phyloP scores from a whole-genome alignment of 2,329 filamentous ascomycete species.

The Sporothrix brunneoviolacea region DNA sequence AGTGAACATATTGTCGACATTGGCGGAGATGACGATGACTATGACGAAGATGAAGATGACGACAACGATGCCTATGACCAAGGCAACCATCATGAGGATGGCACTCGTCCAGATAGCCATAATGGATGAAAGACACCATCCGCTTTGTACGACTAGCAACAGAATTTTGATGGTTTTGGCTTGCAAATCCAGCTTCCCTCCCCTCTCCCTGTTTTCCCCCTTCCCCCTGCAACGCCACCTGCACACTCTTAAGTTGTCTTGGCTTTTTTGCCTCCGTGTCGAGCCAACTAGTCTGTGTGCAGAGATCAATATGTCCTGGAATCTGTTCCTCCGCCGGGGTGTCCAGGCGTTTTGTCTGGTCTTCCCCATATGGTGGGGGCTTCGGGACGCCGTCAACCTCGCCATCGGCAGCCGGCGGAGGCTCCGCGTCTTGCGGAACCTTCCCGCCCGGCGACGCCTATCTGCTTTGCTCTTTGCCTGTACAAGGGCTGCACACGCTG shows the following conservation, averaged over 20 bases:
- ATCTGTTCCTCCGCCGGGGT: slow-evolving; percentile 29
- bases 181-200: background rate
- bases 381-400: slow-evolving; percentile 28
- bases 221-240: slow-evolving; percentile 28
- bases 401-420: slow-evolving; percentile 1
- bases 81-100: no score
- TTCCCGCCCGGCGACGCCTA: background rate
- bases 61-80: slow-evolving; percentile 61
- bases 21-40: slow-evolving; percentile 54
- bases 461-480: slow-evolving; percentile 1
- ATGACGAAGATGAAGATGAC: slow-evolving; percentile 59
- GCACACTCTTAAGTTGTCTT: slow-evolving; percentile 98
- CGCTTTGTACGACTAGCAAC: no score
- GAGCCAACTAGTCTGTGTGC: slow-evolving; percentile 97
- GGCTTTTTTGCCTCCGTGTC: slow-evolving; percentile 63
- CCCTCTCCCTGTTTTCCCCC: background rate
- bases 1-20: slow-evolving; percentile 80
- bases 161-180: no score
- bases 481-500: no score
- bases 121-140: background rate
- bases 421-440: slow-evolving; percentile 14
- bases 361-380: slow-evolving; percentile 23
- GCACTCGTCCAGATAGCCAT: slow-evolving; percentile 19
- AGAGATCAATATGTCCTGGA: slow-evolving; percentile 52
- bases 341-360: slow-evolving; percentile 44